phyloP scores from a whole-genome alignment of 768 basidiomycete genomes.

The Leccinum fibrillosum region DNA sequence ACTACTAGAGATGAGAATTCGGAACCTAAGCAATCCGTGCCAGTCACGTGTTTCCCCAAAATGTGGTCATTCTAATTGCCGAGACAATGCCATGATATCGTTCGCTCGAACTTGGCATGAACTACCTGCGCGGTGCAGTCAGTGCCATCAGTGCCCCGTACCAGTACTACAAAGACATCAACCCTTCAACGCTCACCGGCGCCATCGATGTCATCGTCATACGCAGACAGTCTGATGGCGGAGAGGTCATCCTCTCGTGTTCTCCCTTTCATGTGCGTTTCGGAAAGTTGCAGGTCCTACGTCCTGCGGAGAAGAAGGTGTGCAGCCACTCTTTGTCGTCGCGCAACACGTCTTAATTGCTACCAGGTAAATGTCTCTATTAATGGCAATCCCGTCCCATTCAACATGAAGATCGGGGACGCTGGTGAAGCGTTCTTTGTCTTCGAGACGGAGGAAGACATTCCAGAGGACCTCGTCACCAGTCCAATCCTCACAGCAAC shows the following conservation, averaged over 20 bases:
- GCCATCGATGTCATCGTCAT: conserved; percentile 99
- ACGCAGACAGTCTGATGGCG: conserved; percentile 61
- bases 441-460: conserved; percentile 93
- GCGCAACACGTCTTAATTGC: not conserved
- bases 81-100: not conserved
- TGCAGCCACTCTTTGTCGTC: conserved; percentile 3
- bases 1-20: not conserved
- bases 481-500: conserved; percentile 83
- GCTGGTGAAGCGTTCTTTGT: conserved; percentile 99
- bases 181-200: conserved; percentile 94
- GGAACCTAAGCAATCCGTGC: not conserved
- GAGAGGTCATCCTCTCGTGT: conserved; percentile 72
- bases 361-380: conserved; percentile 84
- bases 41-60: conserved; percentile 24
- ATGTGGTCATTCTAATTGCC: not conserved
- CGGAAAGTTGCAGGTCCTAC: conserved; percentile 93
- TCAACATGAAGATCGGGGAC: conserved; percentile 97
- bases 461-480: conserved; percentile 91
- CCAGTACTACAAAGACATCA: conserved; percentile 91
- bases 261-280: conserved; percentile 98
- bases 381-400: conserved; percentile 84
- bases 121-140: conserved; percentile 85
- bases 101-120: conserved; percentile 46
- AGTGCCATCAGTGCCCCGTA: conserved; percentile 83
- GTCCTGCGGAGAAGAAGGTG: conserved; percentile 93